phyloP scores from a whole-genome alignment of 2,329 filamentous ascomycete species.

The Talaromyces sp. region DNA sequence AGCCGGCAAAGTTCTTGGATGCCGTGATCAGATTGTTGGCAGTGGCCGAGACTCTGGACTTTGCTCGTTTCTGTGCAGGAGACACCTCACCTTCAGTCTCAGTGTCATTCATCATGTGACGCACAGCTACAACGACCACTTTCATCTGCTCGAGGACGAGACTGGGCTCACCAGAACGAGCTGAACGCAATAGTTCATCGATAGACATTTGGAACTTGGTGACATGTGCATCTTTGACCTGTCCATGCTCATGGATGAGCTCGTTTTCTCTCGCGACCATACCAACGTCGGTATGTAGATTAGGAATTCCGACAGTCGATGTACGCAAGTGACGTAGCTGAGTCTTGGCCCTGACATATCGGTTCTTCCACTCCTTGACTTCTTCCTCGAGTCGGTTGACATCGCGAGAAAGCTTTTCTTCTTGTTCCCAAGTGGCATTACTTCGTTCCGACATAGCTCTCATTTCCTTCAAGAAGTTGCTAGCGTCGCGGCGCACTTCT shows the following conservation, averaged over 20 bases:
- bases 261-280: slow-evolving; percentile 65
- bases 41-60: slow-evolving; percentile 79
- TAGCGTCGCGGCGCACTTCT: slow-evolving; percentile 79
- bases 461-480: slow-evolving; percentile 86
- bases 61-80: slow-evolving; percentile 66
- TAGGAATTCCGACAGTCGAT: slow-evolving; percentile 69
- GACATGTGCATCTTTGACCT: slow-evolving; percentile 87
- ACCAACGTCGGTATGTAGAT: slow-evolving; percentile 40
- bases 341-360: slow-evolving; percentile 83
- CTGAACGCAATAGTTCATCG: slow-evolving; percentile 79
- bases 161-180: slow-evolving; percentile 69
- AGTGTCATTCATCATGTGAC: slow-evolving; percentile 80
- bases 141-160: slow-evolving; percentile 84
- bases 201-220: slow-evolving; percentile 94
- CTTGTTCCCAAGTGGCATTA: slow-evolving; percentile 72
- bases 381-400: slow-evolving; percentile 77
- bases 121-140: slow-evolving; percentile 74
- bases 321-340: slow-evolving; percentile 78
- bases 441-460: slow-evolving; percentile 77
- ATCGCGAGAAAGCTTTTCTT: slow-evolving; percentile 71
- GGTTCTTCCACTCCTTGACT: slow-evolving; percentile 82
- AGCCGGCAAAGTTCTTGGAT: slow-evolving; percentile 82
- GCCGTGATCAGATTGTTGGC: slow-evolving; percentile 96
- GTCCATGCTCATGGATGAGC: slow-evolving; percentile 67
- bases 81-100: slow-evolving; percentile 55